Conservation (phyloP, 257 asterid genomes). For the Lithospermum erythrorhizon region DNA sequence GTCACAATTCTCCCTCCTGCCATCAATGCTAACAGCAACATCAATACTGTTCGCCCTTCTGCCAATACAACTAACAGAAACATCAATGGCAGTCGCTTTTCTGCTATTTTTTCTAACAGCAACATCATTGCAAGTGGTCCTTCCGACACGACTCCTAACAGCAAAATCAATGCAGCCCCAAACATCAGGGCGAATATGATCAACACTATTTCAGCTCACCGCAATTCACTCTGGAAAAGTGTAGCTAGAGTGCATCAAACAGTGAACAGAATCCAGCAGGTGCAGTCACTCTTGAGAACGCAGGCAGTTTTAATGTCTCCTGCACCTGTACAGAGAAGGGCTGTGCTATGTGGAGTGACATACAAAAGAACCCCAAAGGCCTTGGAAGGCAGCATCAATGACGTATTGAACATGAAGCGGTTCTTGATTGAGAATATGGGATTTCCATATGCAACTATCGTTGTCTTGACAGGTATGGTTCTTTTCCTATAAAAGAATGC, state of each 20-base stretch:
- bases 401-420: constrained; percentile 33
- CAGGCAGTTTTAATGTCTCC: constrained; percentile 18
- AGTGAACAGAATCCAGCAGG: neutral
- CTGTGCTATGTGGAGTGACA: constrained; percentile 58
- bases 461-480: constrained; percentile 50
- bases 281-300: neutral
- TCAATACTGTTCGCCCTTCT: neutral
- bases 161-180: neutral
- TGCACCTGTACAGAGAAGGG: constrained; percentile 42
- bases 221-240: neutral
- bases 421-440: constrained; percentile 43
- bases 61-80: neutral
- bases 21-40: neutral
- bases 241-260: neutral
- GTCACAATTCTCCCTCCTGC: constrained; percentile 11
- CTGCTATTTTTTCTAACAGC: too few relatives aligned
- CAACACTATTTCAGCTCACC: neutral
- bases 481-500: neutral
- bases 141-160: neutral
- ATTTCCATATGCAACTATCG: constrained; percentile 49
- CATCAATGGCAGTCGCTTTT: neutral
- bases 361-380: constrained; percentile 40
- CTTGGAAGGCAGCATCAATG: constrained; percentile 55
- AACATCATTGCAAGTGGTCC: too few relatives aligned
- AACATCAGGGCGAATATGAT: neutral